These are phyloP conservation scores for Agaricus bisporus DNA, from an alignment of 768 basidiomycete species.

Conservation along the genomic window DNA sequence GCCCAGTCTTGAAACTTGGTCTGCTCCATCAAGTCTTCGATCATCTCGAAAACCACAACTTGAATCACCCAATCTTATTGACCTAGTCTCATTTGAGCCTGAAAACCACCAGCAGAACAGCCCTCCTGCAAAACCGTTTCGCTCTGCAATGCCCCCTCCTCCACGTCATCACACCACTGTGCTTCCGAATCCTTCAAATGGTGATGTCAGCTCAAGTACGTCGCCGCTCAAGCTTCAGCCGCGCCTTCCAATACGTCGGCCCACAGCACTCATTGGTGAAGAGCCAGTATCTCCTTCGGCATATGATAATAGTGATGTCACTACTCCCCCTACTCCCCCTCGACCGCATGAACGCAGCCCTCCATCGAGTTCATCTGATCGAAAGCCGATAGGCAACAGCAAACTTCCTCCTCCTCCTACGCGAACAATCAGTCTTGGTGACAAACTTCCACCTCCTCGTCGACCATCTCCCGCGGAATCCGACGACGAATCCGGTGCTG, in stretches of 20 bases:
- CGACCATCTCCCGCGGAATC: constrained; percentile 35
- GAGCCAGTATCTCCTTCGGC: constrained; percentile 16
- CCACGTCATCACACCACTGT: constrained; percentile 19
- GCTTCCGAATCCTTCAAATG: constrained; percentile 13
- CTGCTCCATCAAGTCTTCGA: neutral
- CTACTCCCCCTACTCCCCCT: constrained; percentile 15
- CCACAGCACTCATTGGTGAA: constrained; percentile 14
- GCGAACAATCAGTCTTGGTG: constrained; percentile 62
- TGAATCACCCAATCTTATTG: neutral
- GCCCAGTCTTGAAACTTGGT: neutral
- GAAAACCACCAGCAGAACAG: constrained; percentile 11
- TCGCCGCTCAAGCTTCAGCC: constrained; percentile 21
- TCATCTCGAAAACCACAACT: constrained; percentile 9
- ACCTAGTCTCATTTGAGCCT: neutral
- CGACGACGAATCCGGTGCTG: constrained; percentile 49
- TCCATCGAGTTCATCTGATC: constrained; percentile 19
- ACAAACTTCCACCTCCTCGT: constrained; percentile 62
- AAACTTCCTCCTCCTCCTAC: constrained; percentile 70
- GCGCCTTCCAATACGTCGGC: constrained; percentile 40
- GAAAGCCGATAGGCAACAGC: constrained; percentile 29
- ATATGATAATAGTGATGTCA: neutral
- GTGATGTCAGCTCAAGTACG: constrained; percentile 5
- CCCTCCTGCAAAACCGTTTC: constrained; percentile 13
- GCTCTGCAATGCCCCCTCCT: constrained; percentile 17
- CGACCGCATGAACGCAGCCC: constrained; percentile 22